Evolutionary conservation across 306 rosid genomes (phyloP).

Genomic region (Begonia loranthoides): DNA sequence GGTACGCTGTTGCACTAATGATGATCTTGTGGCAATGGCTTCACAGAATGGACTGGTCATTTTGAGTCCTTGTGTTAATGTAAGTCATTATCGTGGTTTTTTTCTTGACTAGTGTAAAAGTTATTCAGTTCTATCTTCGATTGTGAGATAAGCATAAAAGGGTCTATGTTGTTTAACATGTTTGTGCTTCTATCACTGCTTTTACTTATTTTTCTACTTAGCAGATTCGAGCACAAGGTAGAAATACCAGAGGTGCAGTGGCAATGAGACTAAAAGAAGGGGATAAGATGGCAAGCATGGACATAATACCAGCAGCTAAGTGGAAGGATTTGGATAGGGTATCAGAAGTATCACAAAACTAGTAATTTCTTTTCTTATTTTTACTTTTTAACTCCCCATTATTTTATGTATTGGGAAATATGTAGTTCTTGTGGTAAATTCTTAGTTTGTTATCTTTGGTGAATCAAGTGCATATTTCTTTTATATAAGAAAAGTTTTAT

Average conservation of each 20-base stretch:
- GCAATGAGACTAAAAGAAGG: slow-evolving; percentile 81
- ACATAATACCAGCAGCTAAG: slow-evolving; percentile 72
- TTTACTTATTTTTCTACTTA: slow-evolving; percentile 8
- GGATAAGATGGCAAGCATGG: slow-evolving; percentile 90
- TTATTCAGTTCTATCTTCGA: background rate
- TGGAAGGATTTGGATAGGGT: slow-evolving; percentile 42
- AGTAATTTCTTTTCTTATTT: slow-evolving; percentile 23
- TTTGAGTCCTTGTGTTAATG: slow-evolving; percentile 60
- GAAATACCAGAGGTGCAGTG: slow-evolving; percentile 78
- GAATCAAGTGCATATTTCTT: too few relatives aligned
- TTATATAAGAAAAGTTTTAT: too few relatives aligned
- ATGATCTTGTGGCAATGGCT: slow-evolving; percentile 94
- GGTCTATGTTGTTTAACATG: too few relatives aligned
- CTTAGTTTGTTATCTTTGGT: too few relatives aligned
- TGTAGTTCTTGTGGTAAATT: too few relatives aligned
- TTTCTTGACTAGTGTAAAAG: background rate
- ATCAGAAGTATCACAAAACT: slow-evolving; percentile 26
- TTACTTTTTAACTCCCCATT: too few relatives aligned
- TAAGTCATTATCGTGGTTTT: slow-evolving; percentile 21
- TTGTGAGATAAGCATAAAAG: too few relatives aligned
- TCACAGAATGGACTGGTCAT: slow-evolving; percentile 90
- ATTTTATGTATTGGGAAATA: too few relatives aligned
- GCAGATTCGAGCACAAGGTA: slow-evolving; percentile 75
- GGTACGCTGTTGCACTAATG: slow-evolving; percentile 87
- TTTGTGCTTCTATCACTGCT: background rate